These are phyloP conservation scores for Venturia asperata DNA, from an alignment of 2,329 filamentous ascomycete genomes.

Conservation along the genomic window DNA sequence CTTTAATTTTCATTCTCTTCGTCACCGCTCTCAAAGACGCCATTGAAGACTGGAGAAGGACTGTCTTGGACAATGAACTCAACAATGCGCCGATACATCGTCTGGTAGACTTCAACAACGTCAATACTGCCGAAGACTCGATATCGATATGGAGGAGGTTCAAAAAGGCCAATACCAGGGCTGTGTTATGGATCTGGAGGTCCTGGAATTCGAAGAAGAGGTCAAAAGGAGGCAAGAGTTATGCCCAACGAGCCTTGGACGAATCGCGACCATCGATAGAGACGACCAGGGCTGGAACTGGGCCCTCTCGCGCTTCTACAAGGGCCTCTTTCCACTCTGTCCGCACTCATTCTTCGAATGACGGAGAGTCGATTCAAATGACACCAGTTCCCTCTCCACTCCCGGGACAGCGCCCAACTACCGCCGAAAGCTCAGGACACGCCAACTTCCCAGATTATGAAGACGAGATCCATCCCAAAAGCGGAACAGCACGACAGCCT, in stretches of 20 bases:
- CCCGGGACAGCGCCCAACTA: constrained; percentile 32
- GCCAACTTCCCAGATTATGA: constrained; percentile 12
- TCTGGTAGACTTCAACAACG: constrained; percentile 80
- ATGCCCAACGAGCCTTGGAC: constrained; percentile 44
- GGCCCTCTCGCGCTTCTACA: constrained; percentile 46
- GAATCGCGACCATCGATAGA: constrained; percentile 60
- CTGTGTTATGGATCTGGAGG: constrained; percentile 50
- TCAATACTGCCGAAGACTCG: constrained; percentile 83
- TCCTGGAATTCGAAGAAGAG: constrained; percentile 38
- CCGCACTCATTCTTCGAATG: constrained; percentile 30
- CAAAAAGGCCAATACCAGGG: constrained; percentile 77
- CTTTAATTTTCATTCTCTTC: constrained; percentile 83
- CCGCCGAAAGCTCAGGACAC: not conserved
- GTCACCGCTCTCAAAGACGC: constrained; percentile 91
- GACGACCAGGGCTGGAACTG: constrained; percentile 47
- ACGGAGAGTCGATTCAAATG: constrained; percentile 77
- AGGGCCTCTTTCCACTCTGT: constrained; percentile 27
- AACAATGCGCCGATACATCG: constrained; percentile 96
- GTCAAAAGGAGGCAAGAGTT: constrained; percentile 38
- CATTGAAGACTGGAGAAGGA: constrained; percentile 90
- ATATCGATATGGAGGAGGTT: constrained; percentile 77
- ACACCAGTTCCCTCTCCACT: constrained; percentile 83
- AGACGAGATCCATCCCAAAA: constrained; percentile 16
- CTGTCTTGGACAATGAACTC: constrained; percentile 81
- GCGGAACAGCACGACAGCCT: constrained; percentile 23